A percentile compares a stretch with the other conserved stretches of the same genome.
These are phyloP conservation scores for Globisporangium solare DNA, from an alignment of 352 stramenopile genomes.

Conservation along the genomic window DNA sequence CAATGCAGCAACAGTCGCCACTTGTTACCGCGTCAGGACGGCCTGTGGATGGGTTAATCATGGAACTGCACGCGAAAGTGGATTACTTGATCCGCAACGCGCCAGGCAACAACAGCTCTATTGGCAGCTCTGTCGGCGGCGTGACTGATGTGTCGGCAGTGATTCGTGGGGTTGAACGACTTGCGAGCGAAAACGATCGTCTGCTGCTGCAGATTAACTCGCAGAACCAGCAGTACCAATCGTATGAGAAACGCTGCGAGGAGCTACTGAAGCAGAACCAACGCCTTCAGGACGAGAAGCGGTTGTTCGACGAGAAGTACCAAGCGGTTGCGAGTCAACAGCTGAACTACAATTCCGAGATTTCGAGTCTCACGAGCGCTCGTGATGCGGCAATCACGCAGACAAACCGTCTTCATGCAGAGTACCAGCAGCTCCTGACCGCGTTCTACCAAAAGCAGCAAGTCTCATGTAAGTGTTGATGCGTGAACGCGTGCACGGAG, in stretches of 20 bases:
- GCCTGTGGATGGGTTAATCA: constrained; percentile 38
- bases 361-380: constrained; percentile 52
- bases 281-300: constrained; percentile 64
- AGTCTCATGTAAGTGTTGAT: constrained; percentile 27
- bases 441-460: constrained; percentile 79
- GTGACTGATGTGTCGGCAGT: constrained; percentile 54
- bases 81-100: constrained; percentile 76
- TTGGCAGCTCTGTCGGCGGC: constrained; percentile 18
- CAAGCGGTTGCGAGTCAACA: constrained; percentile 50
- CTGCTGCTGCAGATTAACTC: constrained; percentile 72
- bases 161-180: constrained; percentile 65
- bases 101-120: constrained; percentile 1
- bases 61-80: constrained; percentile 68
- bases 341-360: constrained; percentile 43
- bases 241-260: constrained; percentile 69
- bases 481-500: not conserved
- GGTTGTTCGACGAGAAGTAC: constrained; percentile 52
- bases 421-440: constrained; percentile 70
- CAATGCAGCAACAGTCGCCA: constrained; percentile 17
- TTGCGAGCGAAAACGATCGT: constrained; percentile 69
- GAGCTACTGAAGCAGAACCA: constrained; percentile 58
- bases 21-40: constrained; percentile 30
- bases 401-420: constrained; percentile 61
- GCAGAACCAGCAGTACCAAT: constrained; percentile 69
- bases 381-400: constrained; percentile 67